phyloP scores from a whole-genome alignment of 78 protist genomes.

The Monosiga brevicollis region DNA sequence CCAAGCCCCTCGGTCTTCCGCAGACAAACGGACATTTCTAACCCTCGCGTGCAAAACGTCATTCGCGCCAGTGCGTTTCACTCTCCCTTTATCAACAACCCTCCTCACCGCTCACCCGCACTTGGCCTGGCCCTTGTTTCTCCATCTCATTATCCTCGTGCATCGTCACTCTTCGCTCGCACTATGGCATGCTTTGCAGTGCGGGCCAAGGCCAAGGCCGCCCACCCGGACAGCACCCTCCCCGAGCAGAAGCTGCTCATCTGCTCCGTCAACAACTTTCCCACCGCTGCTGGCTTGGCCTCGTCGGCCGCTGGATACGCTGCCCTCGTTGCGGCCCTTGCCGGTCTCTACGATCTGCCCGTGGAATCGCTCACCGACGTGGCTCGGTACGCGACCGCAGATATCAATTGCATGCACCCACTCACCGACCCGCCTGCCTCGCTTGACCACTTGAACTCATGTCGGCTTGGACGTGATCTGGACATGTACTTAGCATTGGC shows the following conservation, averaged over 20 bases:
- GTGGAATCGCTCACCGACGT: constrained; percentile 12
- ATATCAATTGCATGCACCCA: too few species aligned
- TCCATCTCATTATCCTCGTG: neutral
- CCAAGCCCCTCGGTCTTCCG: too few species aligned
- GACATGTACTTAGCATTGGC: constrained; percentile 71
- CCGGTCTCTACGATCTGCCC: neutral
- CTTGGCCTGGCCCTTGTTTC: neutral
- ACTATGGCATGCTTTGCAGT: neutral
- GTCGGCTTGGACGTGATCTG: too few species aligned
- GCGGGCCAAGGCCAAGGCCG: neutral
- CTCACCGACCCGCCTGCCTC: too few species aligned
- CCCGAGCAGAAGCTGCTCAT: constrained; percentile 41
- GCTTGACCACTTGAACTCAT: too few species aligned
- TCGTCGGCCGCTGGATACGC: constrained; percentile 94
- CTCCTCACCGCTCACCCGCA: neutral
- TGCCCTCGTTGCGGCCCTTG: constrained; percentile 11
- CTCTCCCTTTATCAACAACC: neutral
- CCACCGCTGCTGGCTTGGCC: constrained; percentile 99
- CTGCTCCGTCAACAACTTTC: constrained; percentile 84
- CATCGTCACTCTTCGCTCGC: neutral
- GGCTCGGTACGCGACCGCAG: constrained; percentile 26
- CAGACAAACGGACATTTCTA: constrained; percentile 8
- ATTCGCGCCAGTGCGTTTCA: constrained; percentile 1
- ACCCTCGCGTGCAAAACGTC: constrained; percentile 44
- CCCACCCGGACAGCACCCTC: neutral